These are phyloP conservation scores for Lecanicillium sp. DNA, from an alignment of 2,329 filamentous ascomycete genomes.

Conservation along the genomic window DNA sequence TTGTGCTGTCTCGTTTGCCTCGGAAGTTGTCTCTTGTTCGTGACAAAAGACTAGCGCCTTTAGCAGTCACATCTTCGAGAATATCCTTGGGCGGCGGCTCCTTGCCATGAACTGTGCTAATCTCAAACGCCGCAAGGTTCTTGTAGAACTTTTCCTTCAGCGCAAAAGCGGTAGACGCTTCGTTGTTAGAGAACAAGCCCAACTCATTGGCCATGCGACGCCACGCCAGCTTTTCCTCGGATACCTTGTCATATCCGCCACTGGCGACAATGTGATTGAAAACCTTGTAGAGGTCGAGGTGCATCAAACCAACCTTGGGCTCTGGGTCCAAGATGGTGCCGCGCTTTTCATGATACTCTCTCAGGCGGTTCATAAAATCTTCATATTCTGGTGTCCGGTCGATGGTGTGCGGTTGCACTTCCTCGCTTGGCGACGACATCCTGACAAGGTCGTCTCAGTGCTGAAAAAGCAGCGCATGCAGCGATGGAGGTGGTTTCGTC, in stretches of 20 bases:
- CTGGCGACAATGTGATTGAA: constrained; percentile 69
- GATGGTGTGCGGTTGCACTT: constrained; percentile 36
- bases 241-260: constrained; percentile 82
- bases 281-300: constrained; percentile 69
- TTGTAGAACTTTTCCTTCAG: constrained; percentile 87
- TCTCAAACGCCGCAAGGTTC: constrained; percentile 81
- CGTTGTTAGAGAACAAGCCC: constrained; percentile 64
- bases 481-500: neutral
- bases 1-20: constrained; percentile 36
- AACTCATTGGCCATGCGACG: constrained; percentile 70
- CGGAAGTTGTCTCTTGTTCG: constrained; percentile 71
- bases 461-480: neutral
- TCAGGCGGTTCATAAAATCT: constrained; percentile 67
- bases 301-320: constrained; percentile 69
- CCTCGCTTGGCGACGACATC: constrained; percentile 27
- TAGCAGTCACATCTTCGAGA: constrained; percentile 78
- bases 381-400: constrained; percentile 63
- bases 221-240: constrained; percentile 79
- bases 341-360: constrained; percentile 67
- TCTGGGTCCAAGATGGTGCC: constrained; percentile 73
- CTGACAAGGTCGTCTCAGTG: constrained; percentile 7
- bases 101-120: constrained; percentile 65
- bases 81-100: constrained; percentile 85
- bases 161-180: constrained; percentile 75
- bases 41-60: constrained; percentile 70